Evolutionary conservation across 176 grass and related monocot species (phyloP).

Genomic region (Dactylis glomerata): DNA sequence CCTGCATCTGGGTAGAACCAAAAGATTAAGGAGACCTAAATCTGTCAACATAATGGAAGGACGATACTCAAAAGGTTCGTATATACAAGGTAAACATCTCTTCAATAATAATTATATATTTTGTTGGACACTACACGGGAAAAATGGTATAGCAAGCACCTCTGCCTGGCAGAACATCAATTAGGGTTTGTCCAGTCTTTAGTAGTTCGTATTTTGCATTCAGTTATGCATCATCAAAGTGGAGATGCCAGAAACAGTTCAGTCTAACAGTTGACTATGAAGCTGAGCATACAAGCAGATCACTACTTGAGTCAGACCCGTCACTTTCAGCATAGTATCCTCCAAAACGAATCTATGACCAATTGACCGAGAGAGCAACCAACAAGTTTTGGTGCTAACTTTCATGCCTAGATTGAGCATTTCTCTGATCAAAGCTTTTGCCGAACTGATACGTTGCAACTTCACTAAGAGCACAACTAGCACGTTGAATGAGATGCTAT

Average conservation of each 20-base stretch:
- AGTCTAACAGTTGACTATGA: constrained; percentile 34
- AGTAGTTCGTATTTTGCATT: constrained; percentile 27
- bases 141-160: constrained; percentile 30
- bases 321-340: constrained; percentile 31
- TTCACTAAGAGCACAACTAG: constrained; percentile 69
- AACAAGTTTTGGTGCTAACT: constrained; percentile 41
- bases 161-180: not conserved
- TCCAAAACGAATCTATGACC: constrained; percentile 26
- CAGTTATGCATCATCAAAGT: constrained; percentile 16
- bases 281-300: constrained; percentile 59
- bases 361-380: constrained; percentile 42
- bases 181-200: constrained; percentile 12
- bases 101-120: not conserved
- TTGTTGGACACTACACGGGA: not conserved
- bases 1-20: constrained; percentile 13
- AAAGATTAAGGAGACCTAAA: constrained; percentile 7
- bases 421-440: constrained; percentile 42
- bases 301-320: constrained; percentile 44
- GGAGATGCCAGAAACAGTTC: constrained; percentile 17
- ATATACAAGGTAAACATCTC: constrained; percentile 5
- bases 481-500: constrained; percentile 65
- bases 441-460: constrained; percentile 33
- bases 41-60: not conserved
- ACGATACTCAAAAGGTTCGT: not conserved
- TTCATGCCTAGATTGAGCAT: constrained; percentile 72